Percentiles rank a stretch among this genome's conserved stretches.
These are phyloP conservation scores for Erysimum cheiranthoides DNA, from an alignment of 345 rosid species.

Conservation along the genomic window DNA sequence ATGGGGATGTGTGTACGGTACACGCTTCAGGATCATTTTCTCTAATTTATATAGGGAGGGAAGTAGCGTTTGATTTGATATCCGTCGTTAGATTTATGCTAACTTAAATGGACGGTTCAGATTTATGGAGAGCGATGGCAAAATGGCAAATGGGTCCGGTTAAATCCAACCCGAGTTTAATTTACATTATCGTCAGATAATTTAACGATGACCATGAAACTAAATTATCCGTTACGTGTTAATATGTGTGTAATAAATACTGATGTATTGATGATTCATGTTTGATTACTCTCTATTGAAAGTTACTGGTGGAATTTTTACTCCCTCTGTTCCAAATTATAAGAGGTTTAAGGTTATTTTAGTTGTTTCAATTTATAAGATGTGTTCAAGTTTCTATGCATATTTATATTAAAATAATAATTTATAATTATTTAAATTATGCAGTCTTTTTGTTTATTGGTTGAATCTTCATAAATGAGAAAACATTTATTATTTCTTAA, in stretches of 20 bases:
- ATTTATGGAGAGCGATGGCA: conserved; percentile 21
- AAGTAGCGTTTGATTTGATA: conserved; percentile 5
- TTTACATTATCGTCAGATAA: conserved; percentile 18
- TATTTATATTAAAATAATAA: too few species aligned
- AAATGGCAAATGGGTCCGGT: conserved; percentile 36
- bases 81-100: conserved; percentile 26
- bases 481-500: too few species aligned
- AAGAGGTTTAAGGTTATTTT: too few species aligned
- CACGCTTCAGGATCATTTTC: conserved; percentile 7
- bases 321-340: too few species aligned
- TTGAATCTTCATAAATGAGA: too few species aligned
- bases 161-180: background rate
- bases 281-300: conserved; percentile 11
- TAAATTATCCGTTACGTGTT: conserved; percentile 20
- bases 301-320: conserved; percentile 29
- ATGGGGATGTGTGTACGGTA: conserved; percentile 38
- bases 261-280: background rate
- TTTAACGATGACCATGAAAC: conserved; percentile 30
- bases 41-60: conserved; percentile 37
- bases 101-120: conserved; percentile 21
- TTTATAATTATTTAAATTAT: too few species aligned
- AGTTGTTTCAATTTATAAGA: too few species aligned
- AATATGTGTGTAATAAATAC: conserved; percentile 11
- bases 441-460: too few species aligned
- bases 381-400: too few species aligned